Evolutionary conservation across 306 rosid species (phyloP), one percentile per base, ranked within the genome.

Genomic region (Lathyrus oleraceus): DNA sequence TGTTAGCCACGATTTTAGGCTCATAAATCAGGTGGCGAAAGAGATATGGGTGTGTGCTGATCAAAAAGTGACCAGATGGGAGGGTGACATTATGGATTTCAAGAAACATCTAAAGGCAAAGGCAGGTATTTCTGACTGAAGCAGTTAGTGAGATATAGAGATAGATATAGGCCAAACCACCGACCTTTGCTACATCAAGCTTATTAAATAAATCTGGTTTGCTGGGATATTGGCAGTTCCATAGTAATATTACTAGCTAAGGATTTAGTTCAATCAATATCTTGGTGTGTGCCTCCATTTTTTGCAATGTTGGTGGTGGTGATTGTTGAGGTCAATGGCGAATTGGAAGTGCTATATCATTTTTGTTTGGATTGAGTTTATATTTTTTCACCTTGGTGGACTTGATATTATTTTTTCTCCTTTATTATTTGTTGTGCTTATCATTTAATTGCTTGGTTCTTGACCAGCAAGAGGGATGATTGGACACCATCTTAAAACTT

Each of bases 1-100:
- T 68, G 97, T 94, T 23, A 94, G 98, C 76, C 98, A 94, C 39
- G 98, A 94, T 67, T 94, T 94, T 75, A 88, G 98, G 87, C 97
- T 94, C 75, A 94, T 94, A 59, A 94, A 94, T 82, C 98, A 94
- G 75, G 97, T 94, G 2, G 98, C 98, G 17, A 71, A 87, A 68
- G 97, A 94, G 80, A 94, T 94, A 51, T 90, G 98, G 98, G 95
- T 90, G 5, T 94, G 98, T 39, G 98, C 88, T 39, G 79, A 90
- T 52, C 94, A 81, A 79, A 65, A 85, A 15, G 91, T 94, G 67
- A 88, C 97, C 65, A 75, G 84, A 78, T 94, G 98, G 98, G 89
- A 81, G 15, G 97, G 98, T 62, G 97, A 71, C 76, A 94, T 94
- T 28, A 94, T 94, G 97, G 86, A 85, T 42, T 94, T 94, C 83